These are phyloP conservation scores for Bimuria novae-zelandiae DNA, from an alignment of 2,329 filamentous ascomycete species.

Conservation along the genomic window DNA sequence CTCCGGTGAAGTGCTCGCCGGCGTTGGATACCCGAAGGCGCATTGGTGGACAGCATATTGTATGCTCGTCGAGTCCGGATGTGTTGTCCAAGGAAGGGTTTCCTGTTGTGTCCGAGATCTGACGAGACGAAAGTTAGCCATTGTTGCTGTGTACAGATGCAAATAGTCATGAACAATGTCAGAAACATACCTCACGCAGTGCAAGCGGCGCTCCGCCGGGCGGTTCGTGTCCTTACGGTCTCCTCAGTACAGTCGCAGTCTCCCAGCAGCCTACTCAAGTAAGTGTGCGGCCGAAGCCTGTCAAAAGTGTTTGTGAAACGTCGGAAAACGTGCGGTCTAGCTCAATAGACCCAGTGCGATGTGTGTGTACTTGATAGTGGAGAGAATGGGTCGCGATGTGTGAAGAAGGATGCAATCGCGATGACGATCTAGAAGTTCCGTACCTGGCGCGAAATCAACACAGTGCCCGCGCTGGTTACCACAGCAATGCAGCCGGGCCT, in stretches of 20 bases:
- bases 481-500: constrained; percentile 31
- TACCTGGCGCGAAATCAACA: constrained; percentile 34
- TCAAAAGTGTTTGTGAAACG: constrained; percentile 18
- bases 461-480: constrained; percentile 28
- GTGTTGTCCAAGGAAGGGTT: constrained; percentile 42
- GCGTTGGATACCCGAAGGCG: constrained; percentile 72
- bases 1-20: constrained; percentile 79
- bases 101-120: constrained; percentile 49
- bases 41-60: constrained; percentile 77
- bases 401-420: constrained; percentile 29
- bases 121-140: constrained; percentile 32
- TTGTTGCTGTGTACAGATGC: constrained; percentile 1
- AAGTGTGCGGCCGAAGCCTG: constrained; percentile 43
- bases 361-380: background rate
- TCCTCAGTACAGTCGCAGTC: constrained; percentile 50
- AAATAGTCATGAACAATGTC: too few species aligned
- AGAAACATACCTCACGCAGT: constrained; percentile 73
- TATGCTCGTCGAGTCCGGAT: constrained; percentile 73
- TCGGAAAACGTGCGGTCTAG: constrained; percentile 5
- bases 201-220: constrained; percentile 80
- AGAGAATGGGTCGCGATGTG: constrained; percentile 20
- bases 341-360: constrained; percentile 1
- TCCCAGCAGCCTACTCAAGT: constrained; percentile 45
- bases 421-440: constrained; percentile 33
- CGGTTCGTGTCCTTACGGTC: constrained; percentile 55